Evolutionary conservation across 2,329 filamentous ascomycete genomes (phyloP).

Genomic region (Didymella keratinophila): DNA sequence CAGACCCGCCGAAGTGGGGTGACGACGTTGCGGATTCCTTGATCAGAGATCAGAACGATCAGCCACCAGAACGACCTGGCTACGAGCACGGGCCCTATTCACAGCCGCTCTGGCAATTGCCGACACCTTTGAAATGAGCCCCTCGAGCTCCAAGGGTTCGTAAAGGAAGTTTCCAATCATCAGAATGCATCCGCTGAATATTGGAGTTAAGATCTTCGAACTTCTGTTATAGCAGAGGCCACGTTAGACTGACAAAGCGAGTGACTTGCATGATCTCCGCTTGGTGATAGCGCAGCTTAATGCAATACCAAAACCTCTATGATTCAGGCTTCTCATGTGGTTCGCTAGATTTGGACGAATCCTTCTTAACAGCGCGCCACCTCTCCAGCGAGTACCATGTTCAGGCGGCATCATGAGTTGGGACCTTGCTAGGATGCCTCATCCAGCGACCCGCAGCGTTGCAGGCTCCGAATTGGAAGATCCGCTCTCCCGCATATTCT

Average conservation of each 20-base stretch:
- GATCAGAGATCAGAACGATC: conserved; percentile 15
- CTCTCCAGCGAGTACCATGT: conserved; percentile 16
- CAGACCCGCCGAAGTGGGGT: conserved; percentile 14
- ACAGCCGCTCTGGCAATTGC: neutral
- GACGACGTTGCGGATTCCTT: conserved; percentile 9
- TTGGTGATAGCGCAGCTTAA: conserved; percentile 11
- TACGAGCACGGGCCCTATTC: conserved; percentile 11
- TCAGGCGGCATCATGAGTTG: conserved; percentile 18
- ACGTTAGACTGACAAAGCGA: neutral
- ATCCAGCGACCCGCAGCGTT: conserved; percentile 19
- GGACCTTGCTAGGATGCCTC: conserved; percentile 17
- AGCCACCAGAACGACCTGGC: conserved; percentile 17
- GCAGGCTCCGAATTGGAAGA: conserved; percentile 2
- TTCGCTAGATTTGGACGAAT: conserved; percentile 7
- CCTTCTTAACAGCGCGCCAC: conserved; percentile 19
- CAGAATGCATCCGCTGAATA: neutral
- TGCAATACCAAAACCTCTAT: conserved; percentile 15
- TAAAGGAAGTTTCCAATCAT: neutral
- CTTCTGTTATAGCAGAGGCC: neutral
- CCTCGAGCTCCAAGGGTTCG: neutral
- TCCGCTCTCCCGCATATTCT: conserved; percentile 1
- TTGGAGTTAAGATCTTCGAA: neutral
- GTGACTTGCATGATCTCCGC: conserved; percentile 13
- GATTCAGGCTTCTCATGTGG: conserved; percentile 10
- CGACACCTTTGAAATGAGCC: neutral